Evolutionary conservation across 192 early-diverging fungal species (phyloP).

Genomic region (Entomortierella parvispora): DNA sequence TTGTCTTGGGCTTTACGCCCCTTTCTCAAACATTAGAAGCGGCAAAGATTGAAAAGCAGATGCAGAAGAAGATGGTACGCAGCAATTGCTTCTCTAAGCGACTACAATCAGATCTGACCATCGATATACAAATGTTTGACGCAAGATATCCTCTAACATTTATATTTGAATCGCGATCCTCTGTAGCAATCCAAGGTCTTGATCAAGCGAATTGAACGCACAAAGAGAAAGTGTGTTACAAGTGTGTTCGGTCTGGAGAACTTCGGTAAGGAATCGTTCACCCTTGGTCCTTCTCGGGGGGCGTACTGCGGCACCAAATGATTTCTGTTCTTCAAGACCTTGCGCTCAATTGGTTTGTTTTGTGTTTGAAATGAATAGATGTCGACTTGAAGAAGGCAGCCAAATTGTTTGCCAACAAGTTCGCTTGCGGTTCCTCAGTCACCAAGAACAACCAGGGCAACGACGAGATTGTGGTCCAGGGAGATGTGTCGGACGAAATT

Average conservation of each 20-base stretch:
- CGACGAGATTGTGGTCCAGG: constrained; percentile 98
- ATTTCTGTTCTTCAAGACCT: constrained; percentile 21
- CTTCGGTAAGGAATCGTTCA: constrained; percentile 72
- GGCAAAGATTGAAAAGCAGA: constrained; percentile 79
- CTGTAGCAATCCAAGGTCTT: constrained; percentile 69
- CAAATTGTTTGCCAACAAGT: constrained; percentile 95
- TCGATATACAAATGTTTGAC: too few relatives aligned
- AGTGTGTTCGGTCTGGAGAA: constrained; percentile 85
- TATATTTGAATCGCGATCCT: not conserved
- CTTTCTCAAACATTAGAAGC: constrained; percentile 62
- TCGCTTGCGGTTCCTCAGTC: constrained; percentile 94
- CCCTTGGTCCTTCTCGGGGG: not conserved
- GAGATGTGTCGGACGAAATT: constrained; percentile 93
- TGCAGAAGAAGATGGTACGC: constrained; percentile 79
- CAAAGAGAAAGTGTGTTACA: constrained; percentile 93
- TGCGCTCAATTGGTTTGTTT: not conserved
- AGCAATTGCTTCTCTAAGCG: not conserved
- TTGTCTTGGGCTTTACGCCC: constrained; percentile 39
- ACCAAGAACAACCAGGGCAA: constrained; percentile 91
- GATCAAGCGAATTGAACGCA: constrained; percentile 91
- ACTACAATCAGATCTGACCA: too few relatives aligned
- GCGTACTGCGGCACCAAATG: too few relatives aligned
- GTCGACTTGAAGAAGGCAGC: constrained; percentile 98
- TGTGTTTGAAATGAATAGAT: constrained; percentile 53
- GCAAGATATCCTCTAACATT: too few relatives aligned